Evolutionary conservation across 106 monocot species (phyloP), one percentile per base, ranked within the genome.

Genomic region (Dioscorea dumetorum): DNA sequence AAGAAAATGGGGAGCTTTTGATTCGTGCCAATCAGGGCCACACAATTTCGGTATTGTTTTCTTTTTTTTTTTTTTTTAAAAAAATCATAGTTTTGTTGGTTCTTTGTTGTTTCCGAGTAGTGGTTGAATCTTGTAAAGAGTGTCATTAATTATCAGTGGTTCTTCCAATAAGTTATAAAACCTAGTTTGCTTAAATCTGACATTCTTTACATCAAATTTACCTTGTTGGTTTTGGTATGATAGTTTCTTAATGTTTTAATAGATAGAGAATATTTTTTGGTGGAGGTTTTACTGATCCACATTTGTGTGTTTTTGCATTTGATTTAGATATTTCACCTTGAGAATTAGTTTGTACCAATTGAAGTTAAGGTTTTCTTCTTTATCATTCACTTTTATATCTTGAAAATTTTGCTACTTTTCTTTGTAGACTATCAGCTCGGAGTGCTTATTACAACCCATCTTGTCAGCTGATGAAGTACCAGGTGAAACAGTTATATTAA

Each of bases 1-100:
- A 99, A 58, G 93, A 99, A 78, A 77, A 79, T 79, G 99, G 85
- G 18, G 80, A 87, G 67, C 82, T 99, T 34, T 65, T 87, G 32
- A 99, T 99, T 33, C 89, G 99, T 54, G 99, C 99, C 63, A 99
- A 99, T 67, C 99, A 99, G 75, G 99, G 99, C 8, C 99, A 99
- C 64, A 78, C 99, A 21, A 76, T 93, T 50, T 69, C 62, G 78
- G 97, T 97, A 50, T 62, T 16, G n/a, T 15, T 14, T 41, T 41
- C 16, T 15, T 66, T 68, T 48, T 19, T n/a, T n/a, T 64, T 49
- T 58, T 68, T 66, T 66, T 49, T 18, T 14, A 32, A 35, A 12
- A 31, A 64, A 17, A 64, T 54, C 48, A 10, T 48, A 67, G 8
- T 65, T 58, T 73, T 54, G 49, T 57, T 18, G 50, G 16, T 18